A percentile compares a stretch with the other conserved stretches of the same genome.
These are phyloP conservation scores for Spizellomyces sp. DNA, from an alignment of 192 early-diverging fungal species.

Conservation along the genomic window DNA sequence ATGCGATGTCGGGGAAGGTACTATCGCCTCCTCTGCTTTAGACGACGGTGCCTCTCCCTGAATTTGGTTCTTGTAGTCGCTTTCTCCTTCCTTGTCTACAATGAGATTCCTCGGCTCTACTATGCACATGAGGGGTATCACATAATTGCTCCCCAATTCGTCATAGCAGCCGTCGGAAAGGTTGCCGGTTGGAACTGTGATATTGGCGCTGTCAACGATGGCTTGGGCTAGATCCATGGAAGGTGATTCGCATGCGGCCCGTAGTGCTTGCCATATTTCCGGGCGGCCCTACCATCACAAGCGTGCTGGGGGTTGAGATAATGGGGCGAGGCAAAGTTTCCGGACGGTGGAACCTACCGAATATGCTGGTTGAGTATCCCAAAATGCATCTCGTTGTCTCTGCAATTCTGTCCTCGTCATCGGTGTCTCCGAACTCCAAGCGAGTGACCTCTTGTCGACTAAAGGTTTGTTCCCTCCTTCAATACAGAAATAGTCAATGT, in stretches of 20 bases:
- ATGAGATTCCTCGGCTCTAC: slow-evolving; percentile 27
- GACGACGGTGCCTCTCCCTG: no score
- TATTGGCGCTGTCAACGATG: slow-evolving; percentile 68
- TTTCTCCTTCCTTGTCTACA: background rate
- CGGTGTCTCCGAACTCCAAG: slow-evolving; percentile 45
- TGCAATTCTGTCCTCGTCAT: slow-evolving; percentile 46
- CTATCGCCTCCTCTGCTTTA: background rate
- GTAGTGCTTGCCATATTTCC: slow-evolving; percentile 80
- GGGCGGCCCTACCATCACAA: slow-evolving; percentile 47
- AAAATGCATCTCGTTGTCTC: slow-evolving; percentile 64
- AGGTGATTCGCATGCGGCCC: slow-evolving; percentile 56
- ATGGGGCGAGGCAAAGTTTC: background rate
- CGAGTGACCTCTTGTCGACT: slow-evolving; percentile 18
- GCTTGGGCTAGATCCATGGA: slow-evolving; percentile 56
- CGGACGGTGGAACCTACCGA: slow-evolving; percentile 46
- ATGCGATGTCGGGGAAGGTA: background rate
- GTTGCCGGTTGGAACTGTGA: slow-evolving; percentile 71
- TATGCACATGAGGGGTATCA: slow-evolving; percentile 69
- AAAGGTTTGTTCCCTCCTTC: slow-evolving; percentile 33
- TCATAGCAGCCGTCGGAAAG: slow-evolving; percentile 79
- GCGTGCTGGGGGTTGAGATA: background rate
- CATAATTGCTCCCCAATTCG: slow-evolving; percentile 71
- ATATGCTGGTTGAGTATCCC: slow-evolving; percentile 74
- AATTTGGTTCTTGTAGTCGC: background rate
- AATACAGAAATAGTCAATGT: background rate